Evolutionary conservation across 169 alveolate genomes (phyloP).

Genomic region (Plasmodium gallinaceum): DNA sequence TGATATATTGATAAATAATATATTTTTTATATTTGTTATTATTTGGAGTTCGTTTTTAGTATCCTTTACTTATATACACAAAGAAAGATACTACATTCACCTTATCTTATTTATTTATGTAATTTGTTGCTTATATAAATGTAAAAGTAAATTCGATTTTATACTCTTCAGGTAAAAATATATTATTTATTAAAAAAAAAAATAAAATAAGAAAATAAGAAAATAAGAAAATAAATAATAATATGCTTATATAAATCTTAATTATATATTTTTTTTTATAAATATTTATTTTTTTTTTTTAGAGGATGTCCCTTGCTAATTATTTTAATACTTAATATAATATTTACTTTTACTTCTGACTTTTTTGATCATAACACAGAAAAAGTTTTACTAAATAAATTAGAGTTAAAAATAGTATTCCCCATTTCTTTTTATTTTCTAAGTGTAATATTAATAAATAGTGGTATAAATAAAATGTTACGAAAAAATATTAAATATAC

Average conservation of each 20-base stretch:
- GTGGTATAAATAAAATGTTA: slow-evolving; percentile 24
- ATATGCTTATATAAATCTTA: background rate
- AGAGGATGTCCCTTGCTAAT: slow-evolving; percentile 18
- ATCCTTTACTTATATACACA: slow-evolving; percentile 30
- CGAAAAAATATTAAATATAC: slow-evolving; percentile 14
- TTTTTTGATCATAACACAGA: slow-evolving; percentile 42
- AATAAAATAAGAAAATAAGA: background rate
- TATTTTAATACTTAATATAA: slow-evolving; percentile 10
- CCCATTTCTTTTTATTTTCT: slow-evolving; percentile 27
- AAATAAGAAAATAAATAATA: background rate
- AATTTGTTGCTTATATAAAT: slow-evolving; percentile 1
- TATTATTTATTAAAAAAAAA: background rate
- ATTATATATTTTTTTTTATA: background rate
- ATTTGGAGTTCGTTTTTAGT: slow-evolving; percentile 34
- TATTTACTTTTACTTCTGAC: slow-evolving; percentile 6
- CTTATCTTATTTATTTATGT: slow-evolving; percentile 17
- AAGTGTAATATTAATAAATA: slow-evolving; percentile 28
- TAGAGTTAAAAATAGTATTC: slow-evolving; percentile 11
- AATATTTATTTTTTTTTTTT: background rate
- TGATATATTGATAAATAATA: slow-evolving; percentile 5
- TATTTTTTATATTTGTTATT: slow-evolving; percentile 19
- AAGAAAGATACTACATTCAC: slow-evolving; percentile 46
- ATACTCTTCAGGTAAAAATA: slow-evolving; percentile 27
- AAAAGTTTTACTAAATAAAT: slow-evolving; percentile 27
- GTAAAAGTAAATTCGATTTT: background rate